Evolutionary conservation across 306 rosid species (phyloP).

Genomic region (Prunus mongolica): DNA sequence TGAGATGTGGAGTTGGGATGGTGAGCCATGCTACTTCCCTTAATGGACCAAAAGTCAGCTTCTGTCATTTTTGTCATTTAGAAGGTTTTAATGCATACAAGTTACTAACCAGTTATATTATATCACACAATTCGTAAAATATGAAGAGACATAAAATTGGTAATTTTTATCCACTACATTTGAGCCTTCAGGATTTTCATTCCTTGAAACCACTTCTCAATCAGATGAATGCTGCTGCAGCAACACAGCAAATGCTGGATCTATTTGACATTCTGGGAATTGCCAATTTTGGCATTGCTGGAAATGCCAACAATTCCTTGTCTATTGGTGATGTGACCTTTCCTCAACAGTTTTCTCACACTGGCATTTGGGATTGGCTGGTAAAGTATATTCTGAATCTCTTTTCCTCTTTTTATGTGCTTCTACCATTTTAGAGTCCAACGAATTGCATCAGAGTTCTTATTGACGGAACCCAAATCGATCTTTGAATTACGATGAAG

Average conservation of each 20-base stretch:
- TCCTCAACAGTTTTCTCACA: slow-evolving; percentile 34
- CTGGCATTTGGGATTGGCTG: slow-evolving; percentile 51
- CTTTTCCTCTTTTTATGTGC: not conserved
- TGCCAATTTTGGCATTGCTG: slow-evolving; percentile 48
- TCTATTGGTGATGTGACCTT: slow-evolving; percentile 46
- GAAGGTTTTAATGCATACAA: not conserved
- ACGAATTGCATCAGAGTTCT: not conserved
- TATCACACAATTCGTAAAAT: not conserved
- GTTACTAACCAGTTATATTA: not conserved
- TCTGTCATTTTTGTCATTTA: not conserved
- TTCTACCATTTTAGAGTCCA: not conserved
- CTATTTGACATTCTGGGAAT: slow-evolving; percentile 39
- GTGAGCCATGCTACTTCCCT: slow-evolving; percentile 18
- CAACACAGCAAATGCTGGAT: slow-evolving; percentile 52
- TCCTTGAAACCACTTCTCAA: not conserved
- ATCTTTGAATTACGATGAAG: slow-evolving; percentile 1
- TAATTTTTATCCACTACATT: not conserved
- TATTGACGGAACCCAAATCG: slow-evolving; percentile 32
- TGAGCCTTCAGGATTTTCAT: not conserved
- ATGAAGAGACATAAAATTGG: no score
- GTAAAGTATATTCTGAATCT: slow-evolving; percentile 14
- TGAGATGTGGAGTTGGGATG: slow-evolving; percentile 41
- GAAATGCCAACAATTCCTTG: slow-evolving; percentile 44
- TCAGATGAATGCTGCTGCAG: slow-evolving; percentile 46
- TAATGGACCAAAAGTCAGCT: not conserved